phyloP scores from a whole-genome alignment of 352 stramenopile genomes.

The Aphanomyces astaci region DNA sequence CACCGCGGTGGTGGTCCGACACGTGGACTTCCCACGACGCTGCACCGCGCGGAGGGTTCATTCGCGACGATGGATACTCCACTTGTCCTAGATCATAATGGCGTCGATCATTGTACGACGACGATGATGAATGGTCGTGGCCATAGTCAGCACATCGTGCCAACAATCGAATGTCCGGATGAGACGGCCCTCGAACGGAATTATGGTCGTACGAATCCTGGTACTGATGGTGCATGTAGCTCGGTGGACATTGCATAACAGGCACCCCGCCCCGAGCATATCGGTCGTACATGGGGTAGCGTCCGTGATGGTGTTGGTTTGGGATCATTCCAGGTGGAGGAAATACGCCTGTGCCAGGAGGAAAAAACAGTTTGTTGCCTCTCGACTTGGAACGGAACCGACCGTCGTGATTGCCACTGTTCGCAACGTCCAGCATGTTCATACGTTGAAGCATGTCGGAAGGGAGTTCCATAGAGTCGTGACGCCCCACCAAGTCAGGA shows the following conservation, averaged over 20 bases:
- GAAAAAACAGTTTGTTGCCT: neutral
- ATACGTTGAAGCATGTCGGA: slow-evolving; percentile 13
- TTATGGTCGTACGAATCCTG: neutral
- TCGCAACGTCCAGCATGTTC: neutral
- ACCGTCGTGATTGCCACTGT: neutral
- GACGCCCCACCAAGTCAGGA: neutral
- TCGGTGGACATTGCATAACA: neutral
- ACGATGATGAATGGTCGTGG: neutral
- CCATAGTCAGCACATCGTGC: neutral
- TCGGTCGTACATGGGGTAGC: neutral
- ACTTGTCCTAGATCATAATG: too few species aligned
- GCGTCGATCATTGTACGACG: too few species aligned
- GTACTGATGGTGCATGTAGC: neutral
- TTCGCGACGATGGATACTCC: too few species aligned
- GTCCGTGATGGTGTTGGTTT: neutral
- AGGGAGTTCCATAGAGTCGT: slow-evolving; percentile 15
- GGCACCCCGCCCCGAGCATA: neutral
- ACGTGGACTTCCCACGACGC: neutral
- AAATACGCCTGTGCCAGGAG: neutral
- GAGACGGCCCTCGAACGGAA: neutral
- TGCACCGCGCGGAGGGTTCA: too few species aligned
- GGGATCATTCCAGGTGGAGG: slow-evolving; percentile 3
- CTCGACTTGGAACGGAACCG: neutral
- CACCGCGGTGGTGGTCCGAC: too few species aligned
- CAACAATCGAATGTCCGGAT: neutral